Conservation (phyloP, 2,329 filamentous ascomycete genomes). For the Waltergamsia citrina region DNA sequence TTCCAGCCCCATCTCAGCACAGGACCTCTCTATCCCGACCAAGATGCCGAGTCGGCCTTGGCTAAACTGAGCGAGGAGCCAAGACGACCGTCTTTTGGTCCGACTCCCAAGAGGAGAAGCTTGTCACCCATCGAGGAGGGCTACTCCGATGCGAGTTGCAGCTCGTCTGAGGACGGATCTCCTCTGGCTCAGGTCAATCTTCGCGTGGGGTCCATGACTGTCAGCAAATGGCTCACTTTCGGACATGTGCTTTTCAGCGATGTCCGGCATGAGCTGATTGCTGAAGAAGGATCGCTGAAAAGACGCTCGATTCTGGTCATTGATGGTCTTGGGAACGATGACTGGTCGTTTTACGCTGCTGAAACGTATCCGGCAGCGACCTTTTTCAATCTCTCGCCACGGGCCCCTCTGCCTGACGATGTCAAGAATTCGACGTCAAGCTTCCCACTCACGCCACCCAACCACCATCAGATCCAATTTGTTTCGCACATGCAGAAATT, state of each 20-base stretch:
- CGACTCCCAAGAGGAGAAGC: not conserved
- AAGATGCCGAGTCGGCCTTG: not conserved
- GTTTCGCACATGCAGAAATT: conserved; percentile 53
- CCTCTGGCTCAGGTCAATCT: conserved; percentile 65
- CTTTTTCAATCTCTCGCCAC: conserved; percentile 66
- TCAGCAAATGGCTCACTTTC: conserved; percentile 82
- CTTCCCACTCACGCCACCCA: conserved; percentile 50
- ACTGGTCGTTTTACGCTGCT: conserved; percentile 81
- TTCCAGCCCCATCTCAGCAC: conserved; percentile 32
- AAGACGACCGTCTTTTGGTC: not conserved
- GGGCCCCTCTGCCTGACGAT: conserved; percentile 38
- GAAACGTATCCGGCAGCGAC: conserved; percentile 67
- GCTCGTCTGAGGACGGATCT: conserved; percentile 44
- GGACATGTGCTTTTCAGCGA: conserved; percentile 78
- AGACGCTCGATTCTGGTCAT: conserved; percentile 63
- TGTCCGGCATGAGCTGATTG: conserved; percentile 59
- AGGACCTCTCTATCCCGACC: conserved; percentile 1
- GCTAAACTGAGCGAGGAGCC: not conserved
- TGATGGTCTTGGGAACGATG: conserved; percentile 77
- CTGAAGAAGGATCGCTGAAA: conserved; percentile 22
- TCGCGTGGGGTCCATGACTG: conserved; percentile 71
- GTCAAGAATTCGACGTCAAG: conserved; percentile 28
- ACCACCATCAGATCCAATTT: conserved; percentile 69
- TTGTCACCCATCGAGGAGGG: conserved; percentile 4
- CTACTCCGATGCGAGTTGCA: conserved; percentile 23